A percentile compares a stretch with the other conserved stretches of the same genome.
phyloP scores from a whole-genome alignment of 371 early-diverging fungal genomes.

The Rhizopus microsporus region DNA sequence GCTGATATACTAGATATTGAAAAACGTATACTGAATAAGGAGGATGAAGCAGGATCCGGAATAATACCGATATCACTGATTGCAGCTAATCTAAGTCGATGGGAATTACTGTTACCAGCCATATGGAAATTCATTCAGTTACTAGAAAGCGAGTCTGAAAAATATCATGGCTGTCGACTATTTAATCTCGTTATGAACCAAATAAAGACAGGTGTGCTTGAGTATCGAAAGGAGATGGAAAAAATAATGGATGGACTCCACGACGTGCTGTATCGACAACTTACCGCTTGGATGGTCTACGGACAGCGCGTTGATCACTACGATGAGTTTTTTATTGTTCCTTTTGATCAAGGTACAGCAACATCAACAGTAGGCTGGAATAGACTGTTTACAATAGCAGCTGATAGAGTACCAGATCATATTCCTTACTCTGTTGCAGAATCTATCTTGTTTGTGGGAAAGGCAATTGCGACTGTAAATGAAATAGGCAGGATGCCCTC shows the following conservation, averaged over 20 bases:
- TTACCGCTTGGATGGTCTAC: slow-evolving; percentile 75
- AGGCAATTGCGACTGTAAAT: slow-evolving; percentile 65
- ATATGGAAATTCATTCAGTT: slow-evolving; percentile 30
- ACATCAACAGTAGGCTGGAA: slow-evolving; percentile 44
- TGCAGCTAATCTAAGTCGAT: slow-evolving; percentile 36
- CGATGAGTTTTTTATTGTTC: slow-evolving; percentile 70
- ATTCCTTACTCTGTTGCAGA: slow-evolving; percentile 55
- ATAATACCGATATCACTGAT: slow-evolving; percentile 52
- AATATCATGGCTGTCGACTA: slow-evolving; percentile 53
- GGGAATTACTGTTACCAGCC: slow-evolving; percentile 52
- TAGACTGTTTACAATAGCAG: slow-evolving; percentile 52
- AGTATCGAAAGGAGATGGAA: slow-evolving; percentile 52
- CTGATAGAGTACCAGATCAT: slow-evolving; percentile 52
- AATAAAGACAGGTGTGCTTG: slow-evolving; percentile 59
- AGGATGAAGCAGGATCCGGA: slow-evolving; percentile 47
- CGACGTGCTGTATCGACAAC: slow-evolving; percentile 65
- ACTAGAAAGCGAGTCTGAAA: slow-evolving; percentile 31
- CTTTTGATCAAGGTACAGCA: slow-evolving; percentile 3
- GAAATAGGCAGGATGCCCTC: slow-evolving; percentile 18
- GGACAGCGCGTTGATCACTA: slow-evolving; percentile 66
- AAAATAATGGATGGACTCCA: slow-evolving; percentile 56
- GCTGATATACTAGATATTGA: slow-evolving; percentile 60
- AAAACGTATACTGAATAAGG: slow-evolving; percentile 45
- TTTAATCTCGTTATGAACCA: slow-evolving; percentile 60
- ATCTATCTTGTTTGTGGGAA: slow-evolving; percentile 75